A percentile compares a stretch with the other conserved stretches of the same genome.
phyloP scores from a whole-genome alignment of 2,329 filamentous ascomycete species.

The Leptodontidium sp. region DNA sequence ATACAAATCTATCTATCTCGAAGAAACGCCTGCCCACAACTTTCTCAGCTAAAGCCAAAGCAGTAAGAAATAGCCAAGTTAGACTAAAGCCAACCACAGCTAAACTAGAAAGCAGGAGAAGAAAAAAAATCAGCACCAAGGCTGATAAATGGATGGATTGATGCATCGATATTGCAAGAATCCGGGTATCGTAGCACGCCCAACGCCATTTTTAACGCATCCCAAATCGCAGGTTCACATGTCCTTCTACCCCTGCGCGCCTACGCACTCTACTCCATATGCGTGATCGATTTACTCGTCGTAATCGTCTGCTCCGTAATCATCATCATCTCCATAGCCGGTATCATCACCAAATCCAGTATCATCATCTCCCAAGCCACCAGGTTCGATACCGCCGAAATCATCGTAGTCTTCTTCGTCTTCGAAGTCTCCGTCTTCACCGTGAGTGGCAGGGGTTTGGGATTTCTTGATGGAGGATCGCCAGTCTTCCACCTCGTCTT shows the following conservation, averaged over 20 bases:
- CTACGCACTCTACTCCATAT: not conserved
- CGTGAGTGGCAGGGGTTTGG: conserved; percentile 18
- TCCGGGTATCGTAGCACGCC: conserved; percentile 18
- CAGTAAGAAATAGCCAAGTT: not conserved
- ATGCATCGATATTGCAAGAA: conserved; percentile 1
- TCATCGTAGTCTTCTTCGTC: conserved; percentile 24
- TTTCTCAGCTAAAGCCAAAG: not conserved
- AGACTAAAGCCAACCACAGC: not conserved
- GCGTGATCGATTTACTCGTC: conserved; percentile 2
- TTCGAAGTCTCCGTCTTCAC: conserved; percentile 27
- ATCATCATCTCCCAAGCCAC: conserved; percentile 25
- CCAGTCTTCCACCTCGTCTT: conserved; percentile 30
- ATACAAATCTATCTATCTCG: not conserved
- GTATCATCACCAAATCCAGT: conserved; percentile 11
- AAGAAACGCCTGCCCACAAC: not conserved
- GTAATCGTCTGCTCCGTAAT: conserved; percentile 17
- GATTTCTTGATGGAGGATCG: conserved; percentile 18
- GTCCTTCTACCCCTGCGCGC: not conserved
- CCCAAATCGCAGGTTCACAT: not conserved
- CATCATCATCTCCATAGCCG: conserved; percentile 22
- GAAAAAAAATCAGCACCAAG: not conserved
- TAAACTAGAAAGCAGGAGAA: not conserved
- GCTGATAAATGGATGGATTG: not conserved
- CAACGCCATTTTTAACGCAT: conserved; percentile 8
- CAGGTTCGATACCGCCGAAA: conserved; percentile 25